These are phyloP conservation scores for Aphelidium insulamus DNA, from an alignment of 371 early-diverging fungal genomes.

Conservation along the genomic window DNA sequence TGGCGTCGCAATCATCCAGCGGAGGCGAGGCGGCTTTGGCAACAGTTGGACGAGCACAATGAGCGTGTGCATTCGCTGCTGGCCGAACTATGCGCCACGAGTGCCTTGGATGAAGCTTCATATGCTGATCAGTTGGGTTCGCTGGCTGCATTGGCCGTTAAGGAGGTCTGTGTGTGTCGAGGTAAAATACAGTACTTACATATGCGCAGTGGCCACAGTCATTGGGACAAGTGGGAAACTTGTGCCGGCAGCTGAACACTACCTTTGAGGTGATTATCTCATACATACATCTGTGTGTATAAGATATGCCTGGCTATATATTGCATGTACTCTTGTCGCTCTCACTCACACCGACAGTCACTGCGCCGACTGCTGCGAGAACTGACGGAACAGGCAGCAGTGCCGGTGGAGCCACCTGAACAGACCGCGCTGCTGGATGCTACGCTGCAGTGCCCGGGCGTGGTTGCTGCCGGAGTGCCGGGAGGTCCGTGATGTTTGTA, in stretches of 20 bases:
- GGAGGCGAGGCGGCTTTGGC: slow-evolving; percentile 15
- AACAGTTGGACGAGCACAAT: slow-evolving; percentile 5
- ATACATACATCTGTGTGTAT: background rate
- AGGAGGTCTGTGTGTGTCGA: slow-evolving; percentile 2
- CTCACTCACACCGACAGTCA: slow-evolving; percentile 4
- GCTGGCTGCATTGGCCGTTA: background rate
- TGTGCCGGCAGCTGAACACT: slow-evolving; percentile 2
- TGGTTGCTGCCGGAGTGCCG: slow-evolving; percentile 77
- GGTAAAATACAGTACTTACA: background rate
- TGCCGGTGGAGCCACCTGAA: slow-evolving; percentile 69
- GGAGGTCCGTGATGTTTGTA: slow-evolving; percentile 31
- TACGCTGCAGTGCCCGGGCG: slow-evolving; percentile 45
- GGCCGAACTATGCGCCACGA: slow-evolving; percentile 4
- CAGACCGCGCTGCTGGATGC: slow-evolving; percentile 67
- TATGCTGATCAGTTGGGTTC: slow-evolving; percentile 4
- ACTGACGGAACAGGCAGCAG: slow-evolving; percentile 44
- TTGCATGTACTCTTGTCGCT: background rate
- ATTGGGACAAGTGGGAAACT: slow-evolving; percentile 4
- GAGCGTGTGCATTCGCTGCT: slow-evolving; percentile 7
- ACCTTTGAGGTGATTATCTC: background rate
- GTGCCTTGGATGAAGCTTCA: slow-evolving; percentile 4
- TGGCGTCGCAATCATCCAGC: slow-evolving; percentile 53
- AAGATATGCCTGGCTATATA: slow-evolving; percentile 2
- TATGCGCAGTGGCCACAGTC: slow-evolving; percentile 3
- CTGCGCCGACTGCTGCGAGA: slow-evolving; percentile 33